Conservation (phyloP, 495 filamentous ascomycete species). For the Xylaria castorea region DNA sequence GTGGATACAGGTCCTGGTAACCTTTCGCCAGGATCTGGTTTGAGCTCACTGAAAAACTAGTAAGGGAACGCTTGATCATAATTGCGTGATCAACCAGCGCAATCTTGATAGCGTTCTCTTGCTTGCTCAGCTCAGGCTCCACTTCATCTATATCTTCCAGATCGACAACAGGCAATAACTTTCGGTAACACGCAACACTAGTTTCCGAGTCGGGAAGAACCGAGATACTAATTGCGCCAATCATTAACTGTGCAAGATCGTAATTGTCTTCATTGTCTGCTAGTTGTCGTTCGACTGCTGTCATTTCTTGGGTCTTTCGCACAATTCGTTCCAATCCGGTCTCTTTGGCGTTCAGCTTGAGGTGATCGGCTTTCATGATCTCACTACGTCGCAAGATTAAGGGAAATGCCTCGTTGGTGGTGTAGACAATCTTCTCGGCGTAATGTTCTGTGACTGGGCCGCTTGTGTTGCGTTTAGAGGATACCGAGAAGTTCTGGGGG, state of each 20-base stretch:
- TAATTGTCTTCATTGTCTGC: conserved; percentile 73
- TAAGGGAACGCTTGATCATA: conserved; percentile 81
- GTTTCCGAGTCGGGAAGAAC: conserved; percentile 70
- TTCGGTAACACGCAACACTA: conserved; percentile 77
- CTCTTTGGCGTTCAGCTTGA: conserved; percentile 75
- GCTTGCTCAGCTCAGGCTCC: conserved; percentile 61
- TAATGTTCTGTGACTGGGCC: conserved; percentile 72
- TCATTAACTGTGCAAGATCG: conserved; percentile 63
- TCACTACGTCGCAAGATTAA: conserved; percentile 90
- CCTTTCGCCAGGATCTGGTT: conserved; percentile 50
- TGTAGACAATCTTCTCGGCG: conserved; percentile 87
- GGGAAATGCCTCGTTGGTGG: conserved; percentile 84
- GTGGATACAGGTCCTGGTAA: conserved; percentile 54
- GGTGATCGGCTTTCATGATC: conserved; percentile 68
- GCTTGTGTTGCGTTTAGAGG: conserved; percentile 68
- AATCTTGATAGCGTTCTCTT: conserved; percentile 84
- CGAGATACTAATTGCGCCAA: conserved; percentile 75
- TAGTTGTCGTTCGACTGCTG: conserved; percentile 74
- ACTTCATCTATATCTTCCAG: conserved; percentile 46
- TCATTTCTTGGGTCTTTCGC: conserved; percentile 87
- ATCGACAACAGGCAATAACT: conserved; percentile 61
- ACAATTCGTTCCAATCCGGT: conserved; percentile 91
- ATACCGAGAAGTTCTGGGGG: conserved; percentile 75
- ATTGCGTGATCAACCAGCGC: conserved; percentile 90
- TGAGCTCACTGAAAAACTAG: conserved; percentile 69